phyloP scores from a whole-genome alignment of 2,329 filamentous ascomycete species.

The Chrysoporthe deuterocubensis region DNA sequence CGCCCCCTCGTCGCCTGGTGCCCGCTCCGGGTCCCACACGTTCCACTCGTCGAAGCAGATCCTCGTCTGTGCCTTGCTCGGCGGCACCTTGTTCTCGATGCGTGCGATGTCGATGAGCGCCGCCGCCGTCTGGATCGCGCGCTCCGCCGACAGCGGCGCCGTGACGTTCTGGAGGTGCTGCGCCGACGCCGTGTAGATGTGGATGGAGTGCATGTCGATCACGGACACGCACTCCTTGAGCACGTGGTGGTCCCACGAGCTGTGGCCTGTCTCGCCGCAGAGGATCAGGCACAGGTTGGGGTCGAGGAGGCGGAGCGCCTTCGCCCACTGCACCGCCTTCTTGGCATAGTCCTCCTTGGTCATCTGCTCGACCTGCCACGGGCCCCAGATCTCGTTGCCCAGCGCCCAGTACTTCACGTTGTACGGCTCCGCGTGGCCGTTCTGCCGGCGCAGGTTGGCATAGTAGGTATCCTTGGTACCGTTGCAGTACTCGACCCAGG shows the following conservation, averaged over 20 bases:
- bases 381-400: conserved; percentile 74
- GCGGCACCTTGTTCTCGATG: conserved; percentile 67
- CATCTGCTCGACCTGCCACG: conserved; percentile 70
- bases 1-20: conserved; percentile 71
- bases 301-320: conserved; percentile 73
- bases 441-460: conserved; percentile 76
- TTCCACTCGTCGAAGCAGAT: conserved; percentile 90
- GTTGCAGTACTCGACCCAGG: conserved; percentile 89
- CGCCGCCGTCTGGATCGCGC: conserved; percentile 72
- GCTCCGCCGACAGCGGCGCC: conserved; percentile 71
- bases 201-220: conserved; percentile 82
- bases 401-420: conserved; percentile 85
- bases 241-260: conserved; percentile 74
- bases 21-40: conserved; percentile 75
- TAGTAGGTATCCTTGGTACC: conserved; percentile 77
- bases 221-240: conserved; percentile 69
- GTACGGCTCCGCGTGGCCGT: conserved; percentile 78
- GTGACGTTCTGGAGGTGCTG: conserved; percentile 56
- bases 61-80: conserved; percentile 62
- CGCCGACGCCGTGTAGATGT: conserved; percentile 71
- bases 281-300: conserved; percentile 72
- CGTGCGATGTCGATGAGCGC: conserved; percentile 73
- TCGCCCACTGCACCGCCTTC: conserved; percentile 72
- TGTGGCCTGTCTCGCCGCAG: conserved; percentile 72
- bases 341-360: conserved; percentile 72